Conservation (phyloP, 441 rosid species). For the Euphorbia schlechtendalii region DNA sequence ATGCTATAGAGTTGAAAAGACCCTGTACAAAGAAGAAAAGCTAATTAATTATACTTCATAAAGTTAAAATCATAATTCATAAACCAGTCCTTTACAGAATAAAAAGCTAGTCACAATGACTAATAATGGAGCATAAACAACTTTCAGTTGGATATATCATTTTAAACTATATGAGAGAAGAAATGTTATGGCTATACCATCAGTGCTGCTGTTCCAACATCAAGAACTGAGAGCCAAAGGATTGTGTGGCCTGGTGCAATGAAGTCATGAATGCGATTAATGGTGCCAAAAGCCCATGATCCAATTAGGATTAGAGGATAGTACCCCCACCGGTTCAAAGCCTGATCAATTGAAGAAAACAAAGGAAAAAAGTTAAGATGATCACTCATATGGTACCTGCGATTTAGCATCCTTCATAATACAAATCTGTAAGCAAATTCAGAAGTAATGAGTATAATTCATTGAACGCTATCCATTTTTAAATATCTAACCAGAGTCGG, state of each 20-base stretch:
- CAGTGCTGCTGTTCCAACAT: constrained; percentile 84
- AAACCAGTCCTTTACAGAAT: background rate
- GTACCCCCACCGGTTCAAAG: constrained; percentile 93
- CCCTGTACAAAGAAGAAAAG: constrained; percentile 39
- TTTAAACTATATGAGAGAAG: constrained; percentile 2
- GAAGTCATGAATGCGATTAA: constrained; percentile 79
- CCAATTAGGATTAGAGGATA: constrained; percentile 94
- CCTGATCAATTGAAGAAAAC: constrained; percentile 33
- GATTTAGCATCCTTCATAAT: background rate
- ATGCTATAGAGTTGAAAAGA: constrained; percentile 87
- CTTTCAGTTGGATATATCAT: background rate
- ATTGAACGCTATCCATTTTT: background rate
- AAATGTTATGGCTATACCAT: constrained; percentile 43
- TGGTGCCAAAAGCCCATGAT: constrained; percentile 93
- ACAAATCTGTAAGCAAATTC: background rate
- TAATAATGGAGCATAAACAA: background rate
- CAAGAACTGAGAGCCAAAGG: constrained; percentile 95
- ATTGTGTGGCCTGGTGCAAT: constrained; percentile 75
- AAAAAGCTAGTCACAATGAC: background rate
- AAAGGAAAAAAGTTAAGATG: constrained; percentile 6
- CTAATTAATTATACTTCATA: background rate
- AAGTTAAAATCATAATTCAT: background rate
- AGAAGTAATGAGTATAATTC: too few relatives aligned
- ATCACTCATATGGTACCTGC: background rate
- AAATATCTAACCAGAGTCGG: background rate